Evolutionary conservation across 441 rosid genomes (phyloP), one percentile per base, ranked within the genome.

Genomic region (Populus tomentosa): DNA sequence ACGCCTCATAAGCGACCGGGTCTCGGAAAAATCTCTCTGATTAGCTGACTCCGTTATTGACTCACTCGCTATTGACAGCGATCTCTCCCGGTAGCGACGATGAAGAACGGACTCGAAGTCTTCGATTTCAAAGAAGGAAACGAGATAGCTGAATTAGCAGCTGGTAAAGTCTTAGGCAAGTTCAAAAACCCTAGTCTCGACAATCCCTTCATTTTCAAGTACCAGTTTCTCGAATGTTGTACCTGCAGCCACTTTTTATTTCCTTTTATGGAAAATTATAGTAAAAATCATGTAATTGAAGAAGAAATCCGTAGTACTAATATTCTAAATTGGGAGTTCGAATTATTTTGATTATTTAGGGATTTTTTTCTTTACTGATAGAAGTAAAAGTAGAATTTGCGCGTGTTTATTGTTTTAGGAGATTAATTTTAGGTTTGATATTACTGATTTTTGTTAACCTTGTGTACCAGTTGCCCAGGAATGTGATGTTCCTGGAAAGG

Each of bases 171-270:
- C 67, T 71, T 80, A 50, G 77, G 76, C 80, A 90, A 91, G 80
- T 85, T 85, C 35, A 75, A 87, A 86, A 89, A 84, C 94, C 95
- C 97, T 90, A 90, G 83, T 74, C 69, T 67, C 23, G 88, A 81
- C 72, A 78, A 81, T 83, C 71, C 86, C 79, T 76, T 84, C 70
- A 77, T 69, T 81, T 66, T 84, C 77, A 88, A 86, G 85, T 80
- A 78, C 81, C 81, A 82, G 63, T 83, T 88, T 78, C 79, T 87
- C 69, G 89, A 84, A 82, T 82, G 85, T 82, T 86, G 98, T 90
- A 46, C 56, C 14, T 46, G 18, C 56, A 46, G 18, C 18, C 20
- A 14, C 7, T 46, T 46, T 46, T 46, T 46, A 46, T 46, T 46
- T 20, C 7, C 53, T 33, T 26, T 38, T 71, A 16, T 56, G 8